Evolutionary conservation across 768 basidiomycete species (phyloP).

Genomic region (Rhizopogon salebrosus): DNA sequence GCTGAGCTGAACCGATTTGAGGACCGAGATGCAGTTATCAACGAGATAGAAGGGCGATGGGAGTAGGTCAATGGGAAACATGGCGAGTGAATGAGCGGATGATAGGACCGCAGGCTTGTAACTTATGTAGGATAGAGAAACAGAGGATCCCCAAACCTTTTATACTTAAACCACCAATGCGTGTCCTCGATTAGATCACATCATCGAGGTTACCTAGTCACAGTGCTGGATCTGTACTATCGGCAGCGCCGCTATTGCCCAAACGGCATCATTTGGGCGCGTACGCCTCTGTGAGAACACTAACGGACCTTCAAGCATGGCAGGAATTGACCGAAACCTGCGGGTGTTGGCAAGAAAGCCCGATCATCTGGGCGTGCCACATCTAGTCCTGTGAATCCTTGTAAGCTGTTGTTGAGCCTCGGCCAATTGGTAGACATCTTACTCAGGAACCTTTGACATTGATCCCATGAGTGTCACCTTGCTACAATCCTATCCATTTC

Average conservation of each 20-base stretch:
- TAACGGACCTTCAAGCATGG: slow-evolving; percentile 1
- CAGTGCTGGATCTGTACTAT: slow-evolving; percentile 23
- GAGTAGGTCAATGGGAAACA: slow-evolving; percentile 35
- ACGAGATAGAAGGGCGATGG: slow-evolving; percentile 51
- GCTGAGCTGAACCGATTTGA: slow-evolving; percentile 38
- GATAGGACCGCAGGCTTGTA: slow-evolving; percentile 6
- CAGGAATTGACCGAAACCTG: slow-evolving; percentile 2
- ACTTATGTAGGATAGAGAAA: neutral
- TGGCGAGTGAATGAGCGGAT: slow-evolving; percentile 10
- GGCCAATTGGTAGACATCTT: slow-evolving; percentile 8
- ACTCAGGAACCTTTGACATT: slow-evolving; percentile 20
- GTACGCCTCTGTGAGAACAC: slow-evolving; percentile 1
- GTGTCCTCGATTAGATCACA: slow-evolving; percentile 21
- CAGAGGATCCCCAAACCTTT: slow-evolving; percentile 11
- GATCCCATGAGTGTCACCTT: slow-evolving; percentile 6
- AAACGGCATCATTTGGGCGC: slow-evolving; percentile 22
- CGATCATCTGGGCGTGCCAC: slow-evolving; percentile 15
- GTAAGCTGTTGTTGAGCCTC: slow-evolving; percentile 6
- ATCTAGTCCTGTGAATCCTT: slow-evolving; percentile 16
- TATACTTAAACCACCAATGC: slow-evolving; percentile 29
- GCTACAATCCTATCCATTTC: neutral
- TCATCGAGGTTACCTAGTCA: slow-evolving; percentile 31
- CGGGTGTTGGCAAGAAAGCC: slow-evolving; percentile 8
- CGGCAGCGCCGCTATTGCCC: slow-evolving; percentile 12
- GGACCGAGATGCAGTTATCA: slow-evolving; percentile 39